phyloP scores from a whole-genome alignment of 2,329 filamentous ascomycete genomes.

The Phyllosticta citribraziliensis region DNA sequence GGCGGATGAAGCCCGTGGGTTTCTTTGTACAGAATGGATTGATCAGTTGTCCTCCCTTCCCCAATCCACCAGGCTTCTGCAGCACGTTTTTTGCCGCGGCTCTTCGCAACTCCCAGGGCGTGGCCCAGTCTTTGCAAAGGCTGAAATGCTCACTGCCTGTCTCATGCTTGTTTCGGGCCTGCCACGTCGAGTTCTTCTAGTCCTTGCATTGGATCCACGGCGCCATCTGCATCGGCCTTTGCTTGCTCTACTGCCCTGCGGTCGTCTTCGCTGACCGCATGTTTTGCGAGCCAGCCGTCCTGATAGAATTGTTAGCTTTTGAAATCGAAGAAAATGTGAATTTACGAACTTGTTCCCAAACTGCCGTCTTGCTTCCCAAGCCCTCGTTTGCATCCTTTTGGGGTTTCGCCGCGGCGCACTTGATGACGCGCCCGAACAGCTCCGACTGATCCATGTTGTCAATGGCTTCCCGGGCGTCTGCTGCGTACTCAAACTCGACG shows the following conservation, averaged over 20 bases:
- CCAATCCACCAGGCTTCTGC: slow-evolving; percentile 7
- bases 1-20: slow-evolving; percentile 3
- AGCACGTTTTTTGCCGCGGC: slow-evolving; percentile 5
- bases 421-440: slow-evolving; percentile 84
- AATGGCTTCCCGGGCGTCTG: slow-evolving; percentile 88
- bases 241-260: slow-evolving; percentile 49
- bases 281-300: slow-evolving; percentile 88
- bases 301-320: slow-evolving; percentile 30
- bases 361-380: slow-evolving; percentile 80
- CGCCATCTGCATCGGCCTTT: slow-evolving; percentile 41
- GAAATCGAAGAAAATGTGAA: background rate
- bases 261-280: slow-evolving; percentile 78
- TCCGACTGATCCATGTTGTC: slow-evolving; percentile 99
- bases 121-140: background rate
- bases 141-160: background rate
- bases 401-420: slow-evolving; percentile 82
- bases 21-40: slow-evolving; percentile 14
- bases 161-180: slow-evolving; percentile 69
- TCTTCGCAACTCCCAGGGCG: background rate
- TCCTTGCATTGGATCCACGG: slow-evolving; percentile 88
- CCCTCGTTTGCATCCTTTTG: slow-evolving; percentile 84
- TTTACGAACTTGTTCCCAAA: slow-evolving; percentile 81
- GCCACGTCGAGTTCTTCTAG: slow-evolving; percentile 89
- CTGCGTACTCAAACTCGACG: slow-evolving; percentile 79
- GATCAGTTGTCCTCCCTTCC: slow-evolving; percentile 3